A percentile compares a stretch with the other conserved stretches of the same genome.
Evolutionary conservation across 176 grass and related monocot species (phyloP).

Genomic region (maize (Zea mays)): Zm-B73-REFERENCE-NAM-5.0 NC_050100.1:10336001-10336500

Average conservation of each 20-base stretch:
- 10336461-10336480: slow-evolving; percentile 37
- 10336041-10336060: slow-evolving; percentile 80
- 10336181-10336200: slow-evolving; percentile 43
- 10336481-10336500: slow-evolving; percentile 56
- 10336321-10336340: slow-evolving; percentile 21
- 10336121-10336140: slow-evolving; percentile 57
- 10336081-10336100: slow-evolving; percentile 59
- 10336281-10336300: not conserved
- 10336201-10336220: slow-evolving; percentile 28
- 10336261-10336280: not conserved
- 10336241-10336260: slow-evolving; percentile 25
- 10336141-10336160: slow-evolving; percentile 66
- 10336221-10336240: not conserved
- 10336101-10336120: slow-evolving; percentile 53
- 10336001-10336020: slow-evolving; percentile 55
- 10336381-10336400: slow-evolving; percentile 66
- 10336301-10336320: no score
- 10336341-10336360: slow-evolving; percentile 66
- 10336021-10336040: slow-evolving; percentile 90
- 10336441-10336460: slow-evolving; percentile 59
- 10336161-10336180: slow-evolving; percentile 47
- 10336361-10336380: slow-evolving; percentile 82
- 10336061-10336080: slow-evolving; percentile 54
- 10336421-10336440: slow-evolving; percentile 73
- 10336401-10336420: slow-evolving; percentile 97